These are phyloP conservation scores for Trametes coccinea DNA, from an alignment of 768 basidiomycete genomes.

Conservation along the genomic window DNA sequence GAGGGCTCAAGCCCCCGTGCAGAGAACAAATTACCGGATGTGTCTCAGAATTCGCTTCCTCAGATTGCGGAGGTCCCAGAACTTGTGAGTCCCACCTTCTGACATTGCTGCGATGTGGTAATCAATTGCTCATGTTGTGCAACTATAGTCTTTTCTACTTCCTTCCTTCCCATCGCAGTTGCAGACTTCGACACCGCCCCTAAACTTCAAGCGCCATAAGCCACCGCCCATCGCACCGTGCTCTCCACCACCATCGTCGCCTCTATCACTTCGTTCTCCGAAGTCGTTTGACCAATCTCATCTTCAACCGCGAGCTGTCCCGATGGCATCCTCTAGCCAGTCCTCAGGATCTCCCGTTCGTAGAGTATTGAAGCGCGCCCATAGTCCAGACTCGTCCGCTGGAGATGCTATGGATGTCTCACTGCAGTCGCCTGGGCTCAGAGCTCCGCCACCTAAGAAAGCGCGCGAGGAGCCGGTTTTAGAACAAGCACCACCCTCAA, in stretches of 20 bases:
- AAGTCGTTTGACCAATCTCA: constrained; percentile 17
- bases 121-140: constrained; percentile 11
- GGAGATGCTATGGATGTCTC: constrained; percentile 18
- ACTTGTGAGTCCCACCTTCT: constrained; percentile 32
- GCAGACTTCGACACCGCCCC: constrained; percentile 53
- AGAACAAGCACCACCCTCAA: constrained; percentile 19
- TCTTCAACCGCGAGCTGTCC: constrained; percentile 23
- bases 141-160: constrained; percentile 46
- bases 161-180: constrained; percentile 58
- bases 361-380: constrained; percentile 22
- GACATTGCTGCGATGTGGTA: constrained; percentile 4
- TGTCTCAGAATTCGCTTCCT: neutral
- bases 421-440: constrained; percentile 3
- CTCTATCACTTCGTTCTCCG: constrained; percentile 29
- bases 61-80: constrained; percentile 40
- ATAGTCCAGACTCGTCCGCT: constrained; percentile 19
- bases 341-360: constrained; percentile 7
- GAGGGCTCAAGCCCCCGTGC: neutral
- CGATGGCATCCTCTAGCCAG: constrained; percentile 23
- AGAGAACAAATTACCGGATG: neutral
- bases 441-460: constrained; percentile 20
- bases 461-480: constrained; percentile 17
- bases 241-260: constrained; percentile 29
- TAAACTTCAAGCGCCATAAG: constrained; percentile 37
- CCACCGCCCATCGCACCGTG: constrained; percentile 42